These are phyloP conservation scores for Botryobasidium botryosum DNA, from an alignment of 768 basidiomycete genomes.

Conservation along the genomic window DNA sequence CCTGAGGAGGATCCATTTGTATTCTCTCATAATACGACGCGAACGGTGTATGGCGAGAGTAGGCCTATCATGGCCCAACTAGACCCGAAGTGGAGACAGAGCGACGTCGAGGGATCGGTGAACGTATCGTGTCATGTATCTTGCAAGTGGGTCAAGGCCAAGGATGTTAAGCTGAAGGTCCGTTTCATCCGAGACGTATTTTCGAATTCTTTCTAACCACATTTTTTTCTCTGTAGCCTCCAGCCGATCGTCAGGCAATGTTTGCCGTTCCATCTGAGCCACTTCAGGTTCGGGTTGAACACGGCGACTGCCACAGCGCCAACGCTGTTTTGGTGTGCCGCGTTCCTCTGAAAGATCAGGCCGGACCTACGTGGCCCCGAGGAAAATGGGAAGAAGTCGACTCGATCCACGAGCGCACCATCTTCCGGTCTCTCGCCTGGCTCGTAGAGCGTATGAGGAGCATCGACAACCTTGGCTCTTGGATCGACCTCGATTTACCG, in stretches of 20 bases:
- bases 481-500: conserved; percentile 40
- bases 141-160: conserved; percentile 41
- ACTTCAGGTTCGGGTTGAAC: conserved; percentile 33
- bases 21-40: conserved; percentile 61
- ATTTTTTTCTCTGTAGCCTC: conserved; percentile 27
- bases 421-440: conserved; percentile 75
- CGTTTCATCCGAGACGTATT: conserved; percentile 14
- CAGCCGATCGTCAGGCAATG: conserved; percentile 30
- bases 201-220: background rate
- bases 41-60: conserved; percentile 67
- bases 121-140: conserved; percentile 42
- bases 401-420: conserved; percentile 66
- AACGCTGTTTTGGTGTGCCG: conserved; percentile 62
- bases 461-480: conserved; percentile 48
- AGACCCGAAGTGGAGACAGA: conserved; percentile 62
- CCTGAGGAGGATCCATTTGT: conserved; percentile 65
- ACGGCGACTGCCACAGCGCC: conserved; percentile 55
- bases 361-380: conserved; percentile 63
- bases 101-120: conserved; percentile 25
- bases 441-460: conserved; percentile 67
- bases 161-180: conserved; percentile 38
- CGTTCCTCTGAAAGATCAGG: conserved; percentile 52
- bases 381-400: conserved; percentile 67
- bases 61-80: conserved; percentile 63
- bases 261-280: conserved; percentile 46